These are phyloP conservation scores for Melanomma pulvis-pyrius DNA, from an alignment of 495 filamentous ascomycete genomes.

Conservation along the genomic window DNA sequence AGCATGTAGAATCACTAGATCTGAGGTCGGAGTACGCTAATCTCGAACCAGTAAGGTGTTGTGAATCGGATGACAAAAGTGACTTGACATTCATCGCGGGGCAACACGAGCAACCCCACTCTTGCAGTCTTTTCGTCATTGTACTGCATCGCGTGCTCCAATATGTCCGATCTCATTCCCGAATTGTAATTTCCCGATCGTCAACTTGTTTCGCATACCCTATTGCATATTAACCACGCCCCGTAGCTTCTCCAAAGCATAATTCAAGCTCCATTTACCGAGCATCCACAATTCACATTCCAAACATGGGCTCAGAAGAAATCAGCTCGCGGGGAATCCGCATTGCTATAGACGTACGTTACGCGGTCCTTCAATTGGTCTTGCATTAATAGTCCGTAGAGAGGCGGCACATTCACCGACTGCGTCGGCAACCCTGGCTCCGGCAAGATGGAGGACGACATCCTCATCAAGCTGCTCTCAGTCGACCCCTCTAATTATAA, in stretches of 20 bases:
- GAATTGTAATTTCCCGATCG: not conserved
- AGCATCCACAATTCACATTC: not conserved
- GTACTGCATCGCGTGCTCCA: not conserved
- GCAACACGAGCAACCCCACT: not conserved
- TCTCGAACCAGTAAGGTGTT: not conserved
- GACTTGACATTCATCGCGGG: not conserved
- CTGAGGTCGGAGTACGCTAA: not conserved
- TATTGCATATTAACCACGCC: not conserved
- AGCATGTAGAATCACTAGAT: not conserved
- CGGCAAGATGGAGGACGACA: slow-evolving; percentile 52
- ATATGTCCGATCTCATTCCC: not conserved
- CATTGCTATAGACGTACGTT: slow-evolving; percentile 47
- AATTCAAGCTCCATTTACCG: not conserved
- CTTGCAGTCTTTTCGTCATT: not conserved
- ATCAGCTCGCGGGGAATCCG: slow-evolving; percentile 42
- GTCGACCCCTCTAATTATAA: slow-evolving; percentile 56
- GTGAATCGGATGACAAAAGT: not conserved
- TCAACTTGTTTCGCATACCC: not conserved
- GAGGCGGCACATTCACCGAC: slow-evolving; percentile 70
- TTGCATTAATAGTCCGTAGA: slow-evolving; percentile 33
- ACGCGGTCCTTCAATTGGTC: not conserved
- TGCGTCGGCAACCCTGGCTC: slow-evolving; percentile 58
- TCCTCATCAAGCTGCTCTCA: slow-evolving; percentile 56
- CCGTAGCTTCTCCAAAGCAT: not conserved
- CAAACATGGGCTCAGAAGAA: slow-evolving; percentile 15